Conservation (phyloP, 2,329 filamentous ascomycete species). For the Achaetomium macrosporum region DNA sequence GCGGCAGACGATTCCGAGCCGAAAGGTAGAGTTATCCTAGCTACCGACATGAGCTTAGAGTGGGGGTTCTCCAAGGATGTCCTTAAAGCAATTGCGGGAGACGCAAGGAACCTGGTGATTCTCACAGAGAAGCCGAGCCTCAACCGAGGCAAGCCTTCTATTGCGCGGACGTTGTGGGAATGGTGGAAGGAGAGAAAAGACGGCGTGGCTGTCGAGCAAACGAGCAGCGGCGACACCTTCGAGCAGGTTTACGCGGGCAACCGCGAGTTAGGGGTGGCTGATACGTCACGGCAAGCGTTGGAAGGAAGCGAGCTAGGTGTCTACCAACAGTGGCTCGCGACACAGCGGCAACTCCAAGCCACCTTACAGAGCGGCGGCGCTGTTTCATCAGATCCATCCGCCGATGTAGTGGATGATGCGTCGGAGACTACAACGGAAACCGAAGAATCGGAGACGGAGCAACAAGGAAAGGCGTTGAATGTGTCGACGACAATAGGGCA, state of each 20-base stretch:
- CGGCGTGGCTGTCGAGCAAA: conserved; percentile 55
- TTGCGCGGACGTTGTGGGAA: conserved; percentile 73
- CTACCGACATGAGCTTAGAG: conserved; percentile 82
- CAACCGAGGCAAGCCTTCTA: conserved; percentile 43
- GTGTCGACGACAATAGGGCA: conserved; percentile 81
- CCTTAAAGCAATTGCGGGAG: conserved; percentile 65
- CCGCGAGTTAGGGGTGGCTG: conserved; percentile 53
- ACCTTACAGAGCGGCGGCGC: conserved; percentile 67
- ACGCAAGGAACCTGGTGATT: conserved; percentile 77
- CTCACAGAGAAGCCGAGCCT: conserved; percentile 67
- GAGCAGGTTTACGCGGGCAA: conserved; percentile 63
- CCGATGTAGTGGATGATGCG: conserved; percentile 73
- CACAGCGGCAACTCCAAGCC: conserved; percentile 79
- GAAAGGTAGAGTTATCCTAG: conserved; percentile 70
- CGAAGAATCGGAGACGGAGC: conserved; percentile 82
- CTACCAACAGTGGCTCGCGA: conserved; percentile 90
- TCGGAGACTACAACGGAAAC: conserved; percentile 81
- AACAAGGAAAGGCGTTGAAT: conserved; percentile 87
- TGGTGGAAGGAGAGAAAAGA: conserved; percentile 67
- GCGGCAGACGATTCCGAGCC: conserved; percentile 37
- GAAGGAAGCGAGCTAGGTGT: conserved; percentile 69
- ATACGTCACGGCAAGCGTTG: conserved; percentile 59
- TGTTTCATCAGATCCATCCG: conserved; percentile 61
- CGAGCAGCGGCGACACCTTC: conserved; percentile 48
- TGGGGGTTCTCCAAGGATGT: conserved; percentile 92